phyloP scores from a whole-genome alignment of 2,329 filamentous ascomycete species.

The Polytolypa hystricis region DNA sequence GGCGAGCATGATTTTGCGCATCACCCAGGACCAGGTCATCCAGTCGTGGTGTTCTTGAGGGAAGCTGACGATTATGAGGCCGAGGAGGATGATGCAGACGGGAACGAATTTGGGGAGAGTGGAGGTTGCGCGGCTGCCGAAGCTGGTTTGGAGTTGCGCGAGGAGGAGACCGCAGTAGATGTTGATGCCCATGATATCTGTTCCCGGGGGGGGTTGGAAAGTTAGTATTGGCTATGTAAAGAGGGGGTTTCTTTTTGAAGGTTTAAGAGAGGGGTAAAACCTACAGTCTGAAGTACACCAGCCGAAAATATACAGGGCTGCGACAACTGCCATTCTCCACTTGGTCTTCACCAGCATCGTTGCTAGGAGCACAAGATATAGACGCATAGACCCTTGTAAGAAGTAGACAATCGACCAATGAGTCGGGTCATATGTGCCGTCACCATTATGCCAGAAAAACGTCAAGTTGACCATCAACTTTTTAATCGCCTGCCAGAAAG shows the following conservation, averaged over 20 bases:
- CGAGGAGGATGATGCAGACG: constrained; percentile 13
- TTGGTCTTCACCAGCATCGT: constrained; percentile 27
- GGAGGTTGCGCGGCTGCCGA: constrained; percentile 12
- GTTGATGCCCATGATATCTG: constrained; percentile 17
- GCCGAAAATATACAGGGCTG: constrained; percentile 27
- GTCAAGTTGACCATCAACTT: constrained; percentile 12
- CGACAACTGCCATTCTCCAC: constrained; percentile 24
- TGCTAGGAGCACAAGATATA: constrained; percentile 32
- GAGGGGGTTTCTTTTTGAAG: neutral
- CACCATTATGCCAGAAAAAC: constrained; percentile 27
- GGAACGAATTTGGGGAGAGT: constrained; percentile 13
- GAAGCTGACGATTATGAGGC: constrained; percentile 15
- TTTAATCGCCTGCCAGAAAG: constrained; percentile 9
- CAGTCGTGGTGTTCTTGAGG: constrained; percentile 16
- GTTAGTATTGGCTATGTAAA: neutral
- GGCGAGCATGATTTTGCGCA: constrained; percentile 9
- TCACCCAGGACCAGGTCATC: constrained; percentile 14
- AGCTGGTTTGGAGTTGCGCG: constrained; percentile 16
- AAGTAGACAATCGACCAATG: constrained; percentile 35
- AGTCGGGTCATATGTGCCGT: constrained; percentile 31
- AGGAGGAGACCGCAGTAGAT: constrained; percentile 18
- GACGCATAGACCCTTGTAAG: constrained; percentile 30
- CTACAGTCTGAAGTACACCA: constrained; percentile 20
- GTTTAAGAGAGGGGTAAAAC: constrained; percentile 2
- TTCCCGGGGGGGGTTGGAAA: neutral